Percentiles rank a stretch among this genome's conserved stretches.
phyloP scores from a whole-genome alignment of 805 yeast genomes.

The Metschnikowia lachancei region DNA sequence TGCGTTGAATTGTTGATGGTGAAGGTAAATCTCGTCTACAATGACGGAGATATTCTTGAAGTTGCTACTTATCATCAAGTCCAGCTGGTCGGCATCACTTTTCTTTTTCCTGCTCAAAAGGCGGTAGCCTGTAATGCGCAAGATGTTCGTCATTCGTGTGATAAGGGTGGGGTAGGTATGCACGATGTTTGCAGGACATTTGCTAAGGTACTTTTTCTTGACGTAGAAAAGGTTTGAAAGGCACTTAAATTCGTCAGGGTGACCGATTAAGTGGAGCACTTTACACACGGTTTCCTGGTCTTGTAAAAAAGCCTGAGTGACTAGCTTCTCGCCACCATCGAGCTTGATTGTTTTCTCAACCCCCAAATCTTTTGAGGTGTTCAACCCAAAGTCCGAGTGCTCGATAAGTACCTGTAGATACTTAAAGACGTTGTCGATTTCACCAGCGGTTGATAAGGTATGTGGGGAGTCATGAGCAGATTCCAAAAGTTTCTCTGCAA shows the following conservation, averaged over 20 bases:
- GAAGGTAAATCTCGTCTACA: slow-evolving; percentile 60
- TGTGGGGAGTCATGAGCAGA: slow-evolving; percentile 29
- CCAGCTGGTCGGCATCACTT: slow-evolving; percentile 25
- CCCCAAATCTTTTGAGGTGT: slow-evolving; percentile 42
- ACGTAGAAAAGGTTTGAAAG: slow-evolving; percentile 35
- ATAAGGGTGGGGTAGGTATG: slow-evolving; percentile 78
- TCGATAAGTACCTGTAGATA: slow-evolving; percentile 55
- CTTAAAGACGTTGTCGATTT: slow-evolving; percentile 58
- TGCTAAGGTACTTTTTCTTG: slow-evolving; percentile 46
- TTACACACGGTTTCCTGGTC: slow-evolving; percentile 67
- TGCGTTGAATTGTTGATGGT: slow-evolving; percentile 32
- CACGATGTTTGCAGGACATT: slow-evolving; percentile 54
- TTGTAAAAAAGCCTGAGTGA: slow-evolving; percentile 38
- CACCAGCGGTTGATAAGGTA: slow-evolving; percentile 34
- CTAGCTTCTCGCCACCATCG: slow-evolving; percentile 26
- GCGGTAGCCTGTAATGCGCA: slow-evolving; percentile 45
- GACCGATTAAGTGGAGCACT: slow-evolving; percentile 60
- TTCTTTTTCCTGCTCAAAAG: slow-evolving; percentile 27
- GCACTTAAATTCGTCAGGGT: slow-evolving; percentile 40
- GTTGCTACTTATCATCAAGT: slow-evolving; percentile 42
- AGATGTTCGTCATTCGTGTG: slow-evolving; percentile 54
- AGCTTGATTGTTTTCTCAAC: slow-evolving; percentile 32
- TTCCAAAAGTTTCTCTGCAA: slow-evolving; percentile 55
- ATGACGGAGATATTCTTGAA: slow-evolving; percentile 73
- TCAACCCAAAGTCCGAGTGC: slow-evolving; percentile 27